Evolutionary conservation across 139 green algal genomes (phyloP), one percentile per base, ranked within the genome.

Genomic region (Auxenochlorella pyrenoidosa): DNA sequence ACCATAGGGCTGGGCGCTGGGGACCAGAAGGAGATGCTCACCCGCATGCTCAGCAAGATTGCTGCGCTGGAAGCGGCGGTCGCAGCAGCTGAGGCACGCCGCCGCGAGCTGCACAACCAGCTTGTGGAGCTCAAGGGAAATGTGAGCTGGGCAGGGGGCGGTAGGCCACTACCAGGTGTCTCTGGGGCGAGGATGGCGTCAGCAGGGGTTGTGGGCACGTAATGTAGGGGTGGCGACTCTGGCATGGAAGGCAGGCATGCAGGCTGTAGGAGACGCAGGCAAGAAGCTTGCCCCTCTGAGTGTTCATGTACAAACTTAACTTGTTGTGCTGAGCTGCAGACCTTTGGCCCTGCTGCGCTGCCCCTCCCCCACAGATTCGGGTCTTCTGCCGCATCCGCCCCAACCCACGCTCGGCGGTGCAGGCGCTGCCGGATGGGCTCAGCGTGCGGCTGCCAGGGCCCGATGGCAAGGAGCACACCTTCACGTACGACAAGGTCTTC

Each of bases 331-430:
- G 54, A 22, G 13, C 54, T 63, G 10, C 13, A 22, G 18, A 4
- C 10, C 54, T 63, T 2, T 63, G 54, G 10, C 54, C 54, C 18
- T 13, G 54, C 18, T 13, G 16, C 38, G 75, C 41, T 10, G 1
- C 3, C 41, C 40, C 77, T 4, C 51, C 32, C 0, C n/a, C 71
- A 75, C 92, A 97, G 93, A 98, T 98, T 75, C 96, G 96, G 13
- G 96, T 98, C 44, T 98, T 97, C 91, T 98, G 96, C 89, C 93
- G 96, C 2, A 87, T 98, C 34, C 86, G 91, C 60, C 95, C 95
- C 1, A 73, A 68, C 72, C 82, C 91, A 4, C 41, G 73, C 15
- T 85, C 79, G 34, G 87, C 87, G 51, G 89, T 94, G 32, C 77
- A 87, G 60, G 90, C 87, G 86, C 70, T 88, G 40, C 60, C 92